Conservation (phyloP, 2,329 filamentous ascomycete species). For the Cyphellophora attinorum region DNA sequence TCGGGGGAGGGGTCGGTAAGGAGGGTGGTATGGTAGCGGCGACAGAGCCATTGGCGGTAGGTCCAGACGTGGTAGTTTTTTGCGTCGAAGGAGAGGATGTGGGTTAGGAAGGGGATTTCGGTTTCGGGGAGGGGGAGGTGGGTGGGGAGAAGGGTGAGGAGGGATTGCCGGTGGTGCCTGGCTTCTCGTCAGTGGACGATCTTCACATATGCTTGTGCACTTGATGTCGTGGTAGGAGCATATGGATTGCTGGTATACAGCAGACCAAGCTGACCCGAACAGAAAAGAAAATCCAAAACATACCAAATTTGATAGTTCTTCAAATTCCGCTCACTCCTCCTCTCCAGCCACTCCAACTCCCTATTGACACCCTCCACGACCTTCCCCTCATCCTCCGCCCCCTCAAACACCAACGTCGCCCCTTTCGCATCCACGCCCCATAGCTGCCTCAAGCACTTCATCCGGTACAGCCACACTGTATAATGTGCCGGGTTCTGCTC, state of each 20-base stretch:
- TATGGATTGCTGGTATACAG: too few species aligned
- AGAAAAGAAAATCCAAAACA: too few species aligned
- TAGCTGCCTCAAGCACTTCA: slow-evolving; percentile 58
- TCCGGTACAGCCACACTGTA: slow-evolving; percentile 95
- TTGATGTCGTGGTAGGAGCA: too few species aligned
- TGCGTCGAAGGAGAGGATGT: slow-evolving; percentile 74
- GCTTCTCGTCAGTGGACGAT: slow-evolving; percentile 50
- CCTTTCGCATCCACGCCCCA: slow-evolving; percentile 36
- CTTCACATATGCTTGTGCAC: slow-evolving; percentile 58
- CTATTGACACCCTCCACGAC: slow-evolving; percentile 38
- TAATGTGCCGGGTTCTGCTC: slow-evolving; percentile 93
- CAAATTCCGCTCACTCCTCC: slow-evolving; percentile 68
- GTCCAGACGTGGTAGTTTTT: slow-evolving; percentile 99
- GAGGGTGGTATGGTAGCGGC: slow-evolving; percentile 37
- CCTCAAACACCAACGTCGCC: slow-evolving; percentile 38
- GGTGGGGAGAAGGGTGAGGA: slow-evolving; percentile 45
- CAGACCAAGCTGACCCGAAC: background rate
- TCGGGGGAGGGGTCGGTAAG: slow-evolving; percentile 32
- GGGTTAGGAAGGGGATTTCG: slow-evolving; percentile 66
- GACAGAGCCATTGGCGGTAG: slow-evolving; percentile 74
- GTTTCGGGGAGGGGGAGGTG: slow-evolving; percentile 41
- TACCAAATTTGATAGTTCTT: slow-evolving; percentile 99
- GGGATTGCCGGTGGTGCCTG: slow-evolving; percentile 50
- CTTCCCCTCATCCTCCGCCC: slow-evolving; percentile 57
- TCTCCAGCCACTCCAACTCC: slow-evolving; percentile 80